phyloP scores from a whole-genome alignment of 306 rosid species.

The Alnus rubra region DNA sequence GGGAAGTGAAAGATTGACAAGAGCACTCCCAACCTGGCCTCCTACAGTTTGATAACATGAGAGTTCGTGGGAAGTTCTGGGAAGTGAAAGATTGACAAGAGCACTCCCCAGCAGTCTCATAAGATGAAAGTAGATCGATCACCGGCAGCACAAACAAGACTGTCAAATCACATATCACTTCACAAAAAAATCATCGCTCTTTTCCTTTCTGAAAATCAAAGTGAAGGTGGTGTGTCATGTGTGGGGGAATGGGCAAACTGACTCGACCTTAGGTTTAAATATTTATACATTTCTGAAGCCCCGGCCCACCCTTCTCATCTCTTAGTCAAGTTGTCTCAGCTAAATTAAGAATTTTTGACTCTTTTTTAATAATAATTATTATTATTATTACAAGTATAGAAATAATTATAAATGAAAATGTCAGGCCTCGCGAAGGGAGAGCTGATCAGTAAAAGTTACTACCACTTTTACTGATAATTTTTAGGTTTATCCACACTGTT shows the following conservation, averaged over 20 bases:
- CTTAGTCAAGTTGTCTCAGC: conserved; percentile 49
- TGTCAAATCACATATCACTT: conserved; percentile 43
- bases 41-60: too few species aligned
- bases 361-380: not conserved
- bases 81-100: not conserved
- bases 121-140: too few species aligned
- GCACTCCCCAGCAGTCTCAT: not conserved
- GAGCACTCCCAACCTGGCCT: not conserved
- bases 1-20: not conserved
- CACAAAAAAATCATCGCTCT: not conserved
- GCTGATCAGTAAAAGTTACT: not conserved
- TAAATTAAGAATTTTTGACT: conserved; percentile 15
- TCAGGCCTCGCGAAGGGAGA: conserved; percentile 23
- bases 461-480: not conserved
- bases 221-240: conserved; percentile 32
- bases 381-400: not conserved
- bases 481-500: too few species aligned
- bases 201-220: conserved; percentile 22
- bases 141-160: conserved; percentile 15
- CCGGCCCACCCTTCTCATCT: conserved; percentile 16
- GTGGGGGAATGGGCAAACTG: conserved; percentile 40
- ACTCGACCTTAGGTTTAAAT: conserved; percentile 21
- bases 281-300: conserved; percentile 12
- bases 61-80: not conserved
- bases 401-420: not conserved